Evolutionary conservation across 1,284 basidiomycete genomes (phyloP), one percentile per base, ranked within the genome.

Genomic region (Puccinia triticina): DNA sequence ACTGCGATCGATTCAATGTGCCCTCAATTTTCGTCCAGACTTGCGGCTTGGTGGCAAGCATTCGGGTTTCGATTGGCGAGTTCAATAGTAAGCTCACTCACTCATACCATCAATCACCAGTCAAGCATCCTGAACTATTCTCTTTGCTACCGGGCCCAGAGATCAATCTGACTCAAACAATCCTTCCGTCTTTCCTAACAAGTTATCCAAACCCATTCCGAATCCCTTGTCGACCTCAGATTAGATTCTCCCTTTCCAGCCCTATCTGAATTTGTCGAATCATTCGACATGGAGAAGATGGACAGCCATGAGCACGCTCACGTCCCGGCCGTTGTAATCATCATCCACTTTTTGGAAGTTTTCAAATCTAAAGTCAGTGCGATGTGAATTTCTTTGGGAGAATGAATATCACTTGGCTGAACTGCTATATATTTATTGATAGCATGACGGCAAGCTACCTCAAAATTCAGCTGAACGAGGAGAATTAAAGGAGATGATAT

Each of bases 131-230:
- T 43, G 40, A 43, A 43, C n/a, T 48, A 14, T 23, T 8, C 0
- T 5, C n/a, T 55, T 40, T 61, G 61, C 34, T 77, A 61, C 26
- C 83, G 40, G 66, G 57, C 26, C 75, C 73, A 69, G 10, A n/a
- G 72, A 61, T 83, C 59, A 46, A 57, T 55, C 55, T 73, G 57
- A 50, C 59, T 53, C 8, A 57, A 82, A 40, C 82, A 46, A 18
- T 76, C 74, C 12, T 8, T 16, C 10, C 11, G 46, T 69, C 18
- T 75, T 40, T 21, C 86, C 85, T 46, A 84, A 84, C 11, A 86
- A 93, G 94, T 99, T 85, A 92, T 97, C 85, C 95, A 98, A 86
- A 94, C 93, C 23, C 97, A 99, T 88, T 93, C 94, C 0, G 94
- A 97, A 84, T 91, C 90, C 0, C 88, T 91, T 0, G 92, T 94